Evolutionary conservation across 192 early-diverging fungal species (phyloP).

Genomic region (Gigaspora rosea): DNA sequence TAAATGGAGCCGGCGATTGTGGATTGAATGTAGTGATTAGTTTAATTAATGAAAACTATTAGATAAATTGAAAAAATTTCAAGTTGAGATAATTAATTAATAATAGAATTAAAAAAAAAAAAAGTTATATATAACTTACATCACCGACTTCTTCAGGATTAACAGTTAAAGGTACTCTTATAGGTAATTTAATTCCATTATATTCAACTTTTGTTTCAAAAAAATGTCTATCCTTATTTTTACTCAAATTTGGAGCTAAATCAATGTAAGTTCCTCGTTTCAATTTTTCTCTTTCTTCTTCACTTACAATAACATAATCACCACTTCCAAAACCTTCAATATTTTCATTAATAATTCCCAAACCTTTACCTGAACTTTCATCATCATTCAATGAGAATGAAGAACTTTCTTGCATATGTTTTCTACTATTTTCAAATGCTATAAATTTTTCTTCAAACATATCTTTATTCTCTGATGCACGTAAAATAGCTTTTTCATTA

Average conservation of each 20-base stretch:
- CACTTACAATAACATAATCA: constrained; percentile 21
- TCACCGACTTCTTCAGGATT: constrained; percentile 92
- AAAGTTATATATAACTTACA: constrained; percentile 52
- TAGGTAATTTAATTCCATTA: constrained; percentile 80
- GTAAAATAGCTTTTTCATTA: constrained; percentile 80
- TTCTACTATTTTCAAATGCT: constrained; percentile 35
- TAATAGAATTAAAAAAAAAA: too few species aligned
- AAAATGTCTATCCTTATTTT: constrained; percentile 84
- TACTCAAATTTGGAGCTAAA: constrained; percentile 41
- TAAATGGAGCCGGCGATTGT: constrained; percentile 44
- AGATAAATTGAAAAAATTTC: not conserved
- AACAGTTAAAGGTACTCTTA: constrained; percentile 84
- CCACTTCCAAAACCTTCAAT: not conserved
- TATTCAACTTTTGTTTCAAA: constrained; percentile 87
- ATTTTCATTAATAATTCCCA: too few species aligned
- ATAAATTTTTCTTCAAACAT: constrained; percentile 85
- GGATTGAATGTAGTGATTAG: constrained; percentile 78
- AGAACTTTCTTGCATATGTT: constrained; percentile 5
- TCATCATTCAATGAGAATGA: constrained; percentile 7
- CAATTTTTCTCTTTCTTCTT: constrained; percentile 23
- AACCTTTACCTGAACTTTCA: constrained; percentile 33
- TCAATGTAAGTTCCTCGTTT: constrained; percentile 56
- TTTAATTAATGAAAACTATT: constrained; percentile 35
- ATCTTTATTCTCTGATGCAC: constrained; percentile 78
- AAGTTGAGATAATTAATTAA: too few species aligned